Conservation (phyloP, 2,329 filamentous ascomycete genomes). For the Zymoseptoria crescenta region DNA sequence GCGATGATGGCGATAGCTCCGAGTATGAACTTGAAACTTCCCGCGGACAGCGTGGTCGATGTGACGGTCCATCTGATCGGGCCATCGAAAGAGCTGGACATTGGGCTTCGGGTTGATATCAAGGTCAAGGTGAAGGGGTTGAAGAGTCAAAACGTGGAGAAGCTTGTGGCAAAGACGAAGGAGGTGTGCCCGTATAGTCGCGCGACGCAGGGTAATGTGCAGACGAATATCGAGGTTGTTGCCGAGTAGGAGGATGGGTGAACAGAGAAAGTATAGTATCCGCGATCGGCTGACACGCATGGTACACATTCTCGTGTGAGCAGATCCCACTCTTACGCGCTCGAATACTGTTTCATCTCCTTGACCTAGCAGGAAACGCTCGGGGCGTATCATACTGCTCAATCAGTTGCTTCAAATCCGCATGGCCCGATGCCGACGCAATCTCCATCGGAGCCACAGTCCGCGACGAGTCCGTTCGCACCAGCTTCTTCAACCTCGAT, state of each 20-base stretch:
- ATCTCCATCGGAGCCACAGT: background rate
- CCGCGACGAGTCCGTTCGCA: too few relatives aligned
- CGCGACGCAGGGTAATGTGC: conserved; percentile 30
- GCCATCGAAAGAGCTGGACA: conserved; percentile 38
- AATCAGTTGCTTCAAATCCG: background rate
- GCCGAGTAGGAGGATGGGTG: conserved; percentile 1
- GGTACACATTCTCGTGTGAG: too few relatives aligned
- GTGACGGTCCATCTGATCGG: conserved; percentile 40
- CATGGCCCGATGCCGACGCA: background rate
- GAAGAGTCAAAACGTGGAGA: conserved; percentile 27
- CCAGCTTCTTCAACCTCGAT: too few relatives aligned
- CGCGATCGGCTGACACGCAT: too few relatives aligned
- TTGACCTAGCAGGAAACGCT: background rate
- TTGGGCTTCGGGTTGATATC: conserved; percentile 40
- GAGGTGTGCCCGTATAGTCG: conserved; percentile 31
- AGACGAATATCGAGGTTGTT: conserved; percentile 15
- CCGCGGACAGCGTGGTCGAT: conserved; percentile 36
- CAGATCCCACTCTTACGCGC: too few relatives aligned
- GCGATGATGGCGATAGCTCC: conserved; percentile 41
- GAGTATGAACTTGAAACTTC: conserved; percentile 36
- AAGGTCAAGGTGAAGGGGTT: conserved; percentile 32
- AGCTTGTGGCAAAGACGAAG: conserved; percentile 30
- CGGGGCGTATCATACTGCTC: background rate
- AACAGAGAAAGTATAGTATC: too few relatives aligned
- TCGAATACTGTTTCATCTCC: background rate